Percentiles rank a stretch among this genome's conserved stretches.
Evolutionary conservation across 805 yeast species (phyloP).

Genomic region (fission yeast (Schizosaccharomyces pombe)): DNA sequence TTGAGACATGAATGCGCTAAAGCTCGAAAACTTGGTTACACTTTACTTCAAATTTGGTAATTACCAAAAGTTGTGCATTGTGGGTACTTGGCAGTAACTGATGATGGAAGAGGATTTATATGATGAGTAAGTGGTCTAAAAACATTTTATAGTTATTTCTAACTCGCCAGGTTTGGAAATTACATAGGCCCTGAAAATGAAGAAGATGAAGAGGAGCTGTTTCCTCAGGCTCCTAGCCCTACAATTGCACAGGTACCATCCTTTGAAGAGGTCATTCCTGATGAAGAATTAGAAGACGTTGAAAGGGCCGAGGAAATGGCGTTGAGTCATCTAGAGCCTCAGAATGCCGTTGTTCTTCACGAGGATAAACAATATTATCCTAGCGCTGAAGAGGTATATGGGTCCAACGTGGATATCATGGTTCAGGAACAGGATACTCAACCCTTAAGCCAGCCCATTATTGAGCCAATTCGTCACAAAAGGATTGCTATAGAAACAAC

Average conservation of each 20-base stretch:
- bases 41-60: neutral
- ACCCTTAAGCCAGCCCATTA: constrained; percentile 37
- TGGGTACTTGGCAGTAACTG: neutral
- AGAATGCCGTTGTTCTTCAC: constrained; percentile 18
- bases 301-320: constrained; percentile 5
- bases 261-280: constrained; percentile 7
- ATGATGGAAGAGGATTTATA: constrained; percentile 6
- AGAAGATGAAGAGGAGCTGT: constrained; percentile 14
- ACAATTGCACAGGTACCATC: constrained; percentile 2
- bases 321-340: constrained; percentile 4
- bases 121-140: constrained; percentile 5
- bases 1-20: too few species aligned
- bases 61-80: neutral
- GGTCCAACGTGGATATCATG: constrained; percentile 40
- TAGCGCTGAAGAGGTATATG: constrained; percentile 26
- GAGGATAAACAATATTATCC: constrained; percentile 26
- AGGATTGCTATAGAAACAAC: constrained; percentile 27
- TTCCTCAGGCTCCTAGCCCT: constrained; percentile 6
- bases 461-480: constrained; percentile 26
- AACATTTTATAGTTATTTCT: neutral
- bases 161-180: constrained; percentile 14
- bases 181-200: constrained; percentile 13
- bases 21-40: neutral
- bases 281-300: constrained; percentile 8
- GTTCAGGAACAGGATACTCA: constrained; percentile 32